These are phyloP conservation scores for Melaleuca quinquenervia DNA, from an alignment of 345 rosid species.

Conservation along the genomic window DNA sequence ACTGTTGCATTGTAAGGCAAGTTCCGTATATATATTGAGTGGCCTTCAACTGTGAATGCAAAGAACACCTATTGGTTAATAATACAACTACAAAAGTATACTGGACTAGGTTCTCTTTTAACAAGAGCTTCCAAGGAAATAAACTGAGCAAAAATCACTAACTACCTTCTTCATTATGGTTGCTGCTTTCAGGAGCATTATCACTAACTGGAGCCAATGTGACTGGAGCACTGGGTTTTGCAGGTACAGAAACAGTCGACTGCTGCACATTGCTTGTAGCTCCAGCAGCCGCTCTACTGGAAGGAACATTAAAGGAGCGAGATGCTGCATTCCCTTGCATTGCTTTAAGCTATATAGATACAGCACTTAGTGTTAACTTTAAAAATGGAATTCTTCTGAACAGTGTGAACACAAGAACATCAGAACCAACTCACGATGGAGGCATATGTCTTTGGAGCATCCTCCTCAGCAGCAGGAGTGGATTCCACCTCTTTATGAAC, in stretches of 20 bases:
- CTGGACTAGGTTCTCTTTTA: not conserved
- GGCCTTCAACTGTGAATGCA: slow-evolving; percentile 39
- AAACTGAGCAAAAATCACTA: not conserved
- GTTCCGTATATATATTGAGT: slow-evolving; percentile 69
- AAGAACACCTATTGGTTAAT: not conserved
- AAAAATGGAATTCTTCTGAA: not conserved
- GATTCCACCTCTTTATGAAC: slow-evolving; percentile 13
- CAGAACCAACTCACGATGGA: slow-evolving; percentile 47
- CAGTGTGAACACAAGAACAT: not conserved
- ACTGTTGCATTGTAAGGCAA: slow-evolving; percentile 58
- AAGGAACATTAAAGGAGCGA: slow-evolving; percentile 26
- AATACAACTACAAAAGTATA: not conserved
- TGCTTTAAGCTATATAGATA: slow-evolving; percentile 39
- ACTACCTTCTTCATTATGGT: slow-evolving; percentile 45
- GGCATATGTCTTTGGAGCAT: slow-evolving; percentile 74
- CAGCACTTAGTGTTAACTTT: not conserved
- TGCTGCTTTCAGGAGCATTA: slow-evolving; percentile 29
- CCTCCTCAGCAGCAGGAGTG: slow-evolving; percentile 31
- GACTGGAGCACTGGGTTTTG: slow-evolving; percentile 24
- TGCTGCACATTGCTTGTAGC: slow-evolving; percentile 20
- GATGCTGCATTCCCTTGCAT: slow-evolving; percentile 23
- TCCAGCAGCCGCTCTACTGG: slow-evolving; percentile 16
- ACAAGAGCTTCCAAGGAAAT: not conserved
- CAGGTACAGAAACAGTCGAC: slow-evolving; percentile 1
- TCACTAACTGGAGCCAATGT: slow-evolving; percentile 15